phyloP scores from a whole-genome alignment of 305 asterid genomes.

The Solanum hybrid region DNA sequence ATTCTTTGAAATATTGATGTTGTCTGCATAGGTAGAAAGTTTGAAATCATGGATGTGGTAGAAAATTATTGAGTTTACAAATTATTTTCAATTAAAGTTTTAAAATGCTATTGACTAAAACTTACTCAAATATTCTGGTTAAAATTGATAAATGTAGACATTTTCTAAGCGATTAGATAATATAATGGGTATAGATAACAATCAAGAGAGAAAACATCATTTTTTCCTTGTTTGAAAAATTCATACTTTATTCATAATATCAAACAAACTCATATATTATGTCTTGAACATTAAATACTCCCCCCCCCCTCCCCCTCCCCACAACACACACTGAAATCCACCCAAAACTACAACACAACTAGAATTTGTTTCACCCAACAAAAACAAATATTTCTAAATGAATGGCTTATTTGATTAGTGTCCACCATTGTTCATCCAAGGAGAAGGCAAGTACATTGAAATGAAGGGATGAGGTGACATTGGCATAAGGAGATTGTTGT shows the following conservation, averaged over 20 bases:
- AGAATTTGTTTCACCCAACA: neutral
- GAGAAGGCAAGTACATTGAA: neutral
- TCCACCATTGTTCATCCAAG: neutral
- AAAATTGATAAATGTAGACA: neutral
- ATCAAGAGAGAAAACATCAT: neutral
- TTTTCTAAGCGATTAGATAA: neutral
- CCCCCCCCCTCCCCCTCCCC: accelerated
- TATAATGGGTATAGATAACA: neutral
- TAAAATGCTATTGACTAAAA: neutral
- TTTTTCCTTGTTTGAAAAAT: neutral
- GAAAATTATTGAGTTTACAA: neutral
- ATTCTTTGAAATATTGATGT: neutral
- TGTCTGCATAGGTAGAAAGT: neutral
- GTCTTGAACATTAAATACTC: neutral
- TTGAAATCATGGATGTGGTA: neutral
- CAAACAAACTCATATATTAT: neutral
- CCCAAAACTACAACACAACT: neutral
- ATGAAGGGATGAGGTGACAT: neutral
- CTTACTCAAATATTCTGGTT: neutral
- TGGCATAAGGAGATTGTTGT: neutral
- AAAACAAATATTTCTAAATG: neutral
- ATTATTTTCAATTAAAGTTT: neutral
- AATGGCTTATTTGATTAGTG: neutral
- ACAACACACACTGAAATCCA: neutral
- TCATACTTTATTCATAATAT: neutral